phyloP scores from a whole-genome alignment of 345 rosid genomes.

The Aquilaria yunnanensis region DNA sequence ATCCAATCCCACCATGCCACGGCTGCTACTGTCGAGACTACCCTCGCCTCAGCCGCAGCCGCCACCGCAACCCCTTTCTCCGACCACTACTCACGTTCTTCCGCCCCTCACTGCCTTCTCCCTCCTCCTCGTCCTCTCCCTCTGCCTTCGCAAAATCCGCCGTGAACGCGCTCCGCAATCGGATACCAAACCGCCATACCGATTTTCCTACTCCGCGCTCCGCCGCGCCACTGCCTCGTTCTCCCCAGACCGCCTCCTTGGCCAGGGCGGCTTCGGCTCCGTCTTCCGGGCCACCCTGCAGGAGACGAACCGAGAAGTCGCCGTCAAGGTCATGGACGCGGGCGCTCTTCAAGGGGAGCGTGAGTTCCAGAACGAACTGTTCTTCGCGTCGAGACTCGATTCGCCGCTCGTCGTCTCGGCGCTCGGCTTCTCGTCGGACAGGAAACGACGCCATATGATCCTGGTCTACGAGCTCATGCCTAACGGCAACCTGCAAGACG shows the following conservation, averaged over 20 bases:
- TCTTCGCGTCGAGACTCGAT: slow-evolving; percentile 62
- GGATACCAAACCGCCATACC: slow-evolving; percentile 38
- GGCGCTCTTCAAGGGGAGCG: slow-evolving; percentile 93
- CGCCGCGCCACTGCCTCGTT: slow-evolving; percentile 56
- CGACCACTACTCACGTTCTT: slow-evolving; percentile 15
- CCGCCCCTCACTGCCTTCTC: slow-evolving; percentile 38
- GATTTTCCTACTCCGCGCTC: slow-evolving; percentile 49
- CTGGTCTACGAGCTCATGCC: slow-evolving; percentile 83
- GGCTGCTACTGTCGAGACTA: slow-evolving; percentile 38
- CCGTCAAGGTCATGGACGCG: slow-evolving; percentile 89
- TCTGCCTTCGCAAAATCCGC: slow-evolving; percentile 52
- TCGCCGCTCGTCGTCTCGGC: slow-evolving; percentile 57
- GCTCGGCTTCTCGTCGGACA: slow-evolving; percentile 68
- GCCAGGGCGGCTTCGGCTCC: slow-evolving; percentile 87
- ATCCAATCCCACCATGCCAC: slow-evolving; percentile 22
- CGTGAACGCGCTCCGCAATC: slow-evolving; percentile 43
- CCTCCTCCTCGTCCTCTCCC: slow-evolving; percentile 30
- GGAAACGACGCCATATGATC: slow-evolving; percentile 57
- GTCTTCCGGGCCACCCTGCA: slow-evolving; percentile 55
- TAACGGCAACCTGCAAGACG: slow-evolving; percentile 82
- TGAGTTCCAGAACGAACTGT: slow-evolving; percentile 90
- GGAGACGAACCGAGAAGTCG: slow-evolving; percentile 26
- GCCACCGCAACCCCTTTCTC: slow-evolving; percentile 12
- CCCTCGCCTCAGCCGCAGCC: slow-evolving; percentile 19
- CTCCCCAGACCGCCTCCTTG: slow-evolving; percentile 46